Evolutionary conservation across 2,329 filamentous ascomycete species (phyloP).

Genomic region (Calonectria henricotiae): DNA sequence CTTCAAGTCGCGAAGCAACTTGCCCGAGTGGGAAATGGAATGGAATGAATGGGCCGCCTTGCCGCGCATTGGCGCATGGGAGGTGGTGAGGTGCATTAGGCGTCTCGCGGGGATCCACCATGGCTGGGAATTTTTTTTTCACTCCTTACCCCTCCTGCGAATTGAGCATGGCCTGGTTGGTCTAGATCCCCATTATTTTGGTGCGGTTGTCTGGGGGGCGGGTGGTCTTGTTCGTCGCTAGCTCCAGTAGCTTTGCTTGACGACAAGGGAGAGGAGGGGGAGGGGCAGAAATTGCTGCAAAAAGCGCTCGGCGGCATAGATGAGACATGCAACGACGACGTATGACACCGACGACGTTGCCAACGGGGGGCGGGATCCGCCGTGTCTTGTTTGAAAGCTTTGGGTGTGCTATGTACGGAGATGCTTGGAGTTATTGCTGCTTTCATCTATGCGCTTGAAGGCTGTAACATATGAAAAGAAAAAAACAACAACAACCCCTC

Average conservation of each 20-base stretch:
- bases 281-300: slow-evolving; percentile 36
- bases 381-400: slow-evolving; percentile 7
- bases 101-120: slow-evolving; percentile 41
- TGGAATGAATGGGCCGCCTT: slow-evolving; percentile 29
- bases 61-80: slow-evolving; percentile 36
- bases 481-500: slow-evolving; percentile 18
- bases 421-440: not conserved
- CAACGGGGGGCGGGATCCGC: slow-evolving; percentile 19
- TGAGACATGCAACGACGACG: slow-evolving; percentile 26
- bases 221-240: slow-evolving; percentile 34
- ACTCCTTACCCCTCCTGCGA: slow-evolving; percentile 44
- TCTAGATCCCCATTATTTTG: slow-evolving; percentile 17
- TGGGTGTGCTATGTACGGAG: not conserved
- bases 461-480: not conserved
- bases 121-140: slow-evolving; percentile 43
- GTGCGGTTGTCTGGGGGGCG: slow-evolving; percentile 43
- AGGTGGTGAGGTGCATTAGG: slow-evolving; percentile 47
- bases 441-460: not conserved
- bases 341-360: slow-evolving; percentile 23
- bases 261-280: slow-evolving; percentile 32
- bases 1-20: slow-evolving; percentile 17
- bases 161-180: slow-evolving; percentile 39
- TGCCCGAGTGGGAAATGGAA: slow-evolving; percentile 28
- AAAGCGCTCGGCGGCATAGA: slow-evolving; percentile 28
- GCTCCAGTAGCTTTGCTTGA: slow-evolving; percentile 40